phyloP scores from a whole-genome alignment of 2,329 filamentous ascomycete genomes.

The Colletotrichum costaricense region DNA sequence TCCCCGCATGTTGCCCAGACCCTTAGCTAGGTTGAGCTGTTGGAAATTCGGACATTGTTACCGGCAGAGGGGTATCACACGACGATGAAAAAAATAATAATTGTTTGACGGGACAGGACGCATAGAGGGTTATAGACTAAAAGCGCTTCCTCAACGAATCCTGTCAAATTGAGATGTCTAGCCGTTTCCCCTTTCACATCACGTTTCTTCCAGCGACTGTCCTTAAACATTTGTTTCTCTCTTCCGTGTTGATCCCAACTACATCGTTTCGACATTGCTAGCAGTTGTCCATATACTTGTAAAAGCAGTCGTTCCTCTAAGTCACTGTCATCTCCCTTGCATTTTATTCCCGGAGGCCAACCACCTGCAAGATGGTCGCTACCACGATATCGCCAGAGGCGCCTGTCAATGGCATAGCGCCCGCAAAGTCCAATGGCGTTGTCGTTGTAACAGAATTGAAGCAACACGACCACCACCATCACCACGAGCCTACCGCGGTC shows the following conservation, averaged over 20 bases:
- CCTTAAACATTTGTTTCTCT: neutral
- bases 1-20: conserved; percentile 16
- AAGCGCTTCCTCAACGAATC: neutral
- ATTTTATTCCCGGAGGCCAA: neutral
- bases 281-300: neutral
- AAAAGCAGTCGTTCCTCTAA: no score
- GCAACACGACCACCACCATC: neutral
- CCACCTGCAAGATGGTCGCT: neutral
- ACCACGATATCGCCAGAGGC: conserved; percentile 10
- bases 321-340: neutral
- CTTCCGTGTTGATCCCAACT: neutral
- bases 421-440: conserved; percentile 13
- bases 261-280: neutral
- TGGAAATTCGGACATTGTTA: conserved; percentile 5
- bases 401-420: conserved; percentile 7
- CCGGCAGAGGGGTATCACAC: conserved; percentile 1
- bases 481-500: neutral
- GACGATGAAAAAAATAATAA: neutral
- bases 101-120: neutral
- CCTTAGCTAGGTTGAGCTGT: neutral
- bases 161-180: no score
- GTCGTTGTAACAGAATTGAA: conserved; percentile 11
- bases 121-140: neutral
- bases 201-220: neutral
- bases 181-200: neutral